Evolutionary conservation across 495 filamentous ascomycete species (phyloP).

Genomic region (Penicillium steckii): DNA sequence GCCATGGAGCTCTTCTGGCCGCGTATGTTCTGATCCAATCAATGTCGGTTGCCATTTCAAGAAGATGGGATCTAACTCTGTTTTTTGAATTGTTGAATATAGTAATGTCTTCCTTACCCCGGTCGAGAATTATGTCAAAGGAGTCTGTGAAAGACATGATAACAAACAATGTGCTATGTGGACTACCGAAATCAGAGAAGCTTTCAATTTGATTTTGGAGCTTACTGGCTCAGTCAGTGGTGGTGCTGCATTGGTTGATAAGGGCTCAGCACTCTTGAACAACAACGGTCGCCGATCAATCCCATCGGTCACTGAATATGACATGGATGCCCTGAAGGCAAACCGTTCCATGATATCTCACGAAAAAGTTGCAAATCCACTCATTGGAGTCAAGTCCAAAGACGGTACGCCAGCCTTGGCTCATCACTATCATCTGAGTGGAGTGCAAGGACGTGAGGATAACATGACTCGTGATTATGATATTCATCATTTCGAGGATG

Average conservation of each 20-base stretch:
- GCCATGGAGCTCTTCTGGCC: neutral
- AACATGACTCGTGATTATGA: neutral
- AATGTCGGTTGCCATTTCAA: neutral
- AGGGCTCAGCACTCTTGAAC: no score
- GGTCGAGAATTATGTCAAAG: neutral
- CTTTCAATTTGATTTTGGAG: neutral
- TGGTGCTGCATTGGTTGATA: neutral
- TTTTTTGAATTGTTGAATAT: neutral
- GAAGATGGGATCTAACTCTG: neutral
- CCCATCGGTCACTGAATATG: no score
- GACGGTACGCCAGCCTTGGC: neutral
- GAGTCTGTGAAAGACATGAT: neutral
- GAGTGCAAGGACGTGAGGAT: neutral
- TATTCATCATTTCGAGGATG: neutral
- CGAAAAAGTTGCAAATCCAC: no score
- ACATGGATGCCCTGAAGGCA: no score
- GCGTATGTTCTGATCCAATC: no score
- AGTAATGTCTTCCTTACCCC: neutral
- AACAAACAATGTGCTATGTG: neutral
- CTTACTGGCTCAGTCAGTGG: neutral
- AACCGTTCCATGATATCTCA: no score
- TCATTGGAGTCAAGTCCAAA: neutral
- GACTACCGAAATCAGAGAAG: neutral
- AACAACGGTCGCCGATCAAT: no score
- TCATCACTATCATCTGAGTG: neutral